These are phyloP conservation scores for Sanghuangporus weigelae DNA, from an alignment of 1,284 basidiomycete genomes.

Conservation along the genomic window DNA sequence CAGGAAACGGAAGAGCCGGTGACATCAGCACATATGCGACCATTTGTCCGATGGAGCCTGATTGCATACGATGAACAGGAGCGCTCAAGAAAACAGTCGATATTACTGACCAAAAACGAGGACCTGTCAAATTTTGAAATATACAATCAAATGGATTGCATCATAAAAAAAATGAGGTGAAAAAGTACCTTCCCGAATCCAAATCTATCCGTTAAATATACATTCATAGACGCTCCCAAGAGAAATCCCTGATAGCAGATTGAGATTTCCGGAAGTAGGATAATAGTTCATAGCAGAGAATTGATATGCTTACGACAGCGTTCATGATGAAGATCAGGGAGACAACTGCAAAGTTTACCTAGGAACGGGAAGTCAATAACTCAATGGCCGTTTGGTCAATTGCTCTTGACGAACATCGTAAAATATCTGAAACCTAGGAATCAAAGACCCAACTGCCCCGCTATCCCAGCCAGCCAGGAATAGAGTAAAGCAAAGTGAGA, in stretches of 20 bases:
- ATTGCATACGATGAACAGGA: background rate
- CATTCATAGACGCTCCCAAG: constrained; percentile 21
- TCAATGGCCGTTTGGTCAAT: background rate
- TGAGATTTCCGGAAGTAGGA: background rate
- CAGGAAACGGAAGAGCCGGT: constrained; percentile 61
- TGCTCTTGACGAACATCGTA: constrained; percentile 9
- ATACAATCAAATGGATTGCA: background rate
- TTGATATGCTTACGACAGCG: constrained; percentile 8
- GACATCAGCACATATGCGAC: constrained; percentile 38
- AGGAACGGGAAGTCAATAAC: background rate
- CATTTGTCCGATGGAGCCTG: constrained; percentile 28
- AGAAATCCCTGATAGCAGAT: constrained; percentile 41
- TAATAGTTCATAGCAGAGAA: background rate
- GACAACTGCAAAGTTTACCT: constrained; percentile 15
- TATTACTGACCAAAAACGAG: constrained; percentile 25
- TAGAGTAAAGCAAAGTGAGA: constrained; percentile 11
- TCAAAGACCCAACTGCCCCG: constrained; percentile 12
- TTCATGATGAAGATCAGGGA: constrained; percentile 16
- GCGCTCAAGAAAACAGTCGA: constrained; percentile 8
- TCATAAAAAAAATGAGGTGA: background rate
- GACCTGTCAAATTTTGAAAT: constrained; percentile 26
- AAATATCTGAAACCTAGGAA: constrained; percentile 13
- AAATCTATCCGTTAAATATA: constrained; percentile 28
- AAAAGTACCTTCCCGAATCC: constrained; percentile 28
- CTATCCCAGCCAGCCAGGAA: constrained; percentile 19